Conservation (phyloP, 257 asterid genomes). For the Mitragyna speciosa region DNA sequence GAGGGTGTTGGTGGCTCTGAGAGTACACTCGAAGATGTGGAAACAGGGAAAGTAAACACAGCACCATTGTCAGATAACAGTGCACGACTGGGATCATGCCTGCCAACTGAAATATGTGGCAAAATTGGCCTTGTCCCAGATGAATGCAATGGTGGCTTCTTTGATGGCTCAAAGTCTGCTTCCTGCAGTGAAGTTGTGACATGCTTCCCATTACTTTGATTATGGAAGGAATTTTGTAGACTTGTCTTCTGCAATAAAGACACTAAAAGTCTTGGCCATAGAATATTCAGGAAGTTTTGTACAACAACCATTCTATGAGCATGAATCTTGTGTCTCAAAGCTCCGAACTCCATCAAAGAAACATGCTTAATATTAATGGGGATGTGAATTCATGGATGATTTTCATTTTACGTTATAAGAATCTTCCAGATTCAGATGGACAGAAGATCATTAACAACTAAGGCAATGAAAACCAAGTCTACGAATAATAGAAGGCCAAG, state of each 20-base stretch:
- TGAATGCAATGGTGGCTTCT: conserved; percentile 31
- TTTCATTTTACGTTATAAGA: neutral
- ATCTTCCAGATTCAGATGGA: neutral
- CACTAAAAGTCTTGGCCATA: neutral
- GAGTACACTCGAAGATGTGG: conserved; percentile 50
- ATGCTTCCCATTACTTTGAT: conserved; percentile 45
- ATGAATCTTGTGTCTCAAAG: neutral
- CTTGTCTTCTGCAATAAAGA: conserved; percentile 41
- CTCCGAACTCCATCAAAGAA: neutral
- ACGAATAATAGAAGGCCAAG: neutral
- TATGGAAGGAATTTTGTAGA: conserved; percentile 24
- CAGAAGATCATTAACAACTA: conserved; percentile 1
- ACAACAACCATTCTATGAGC: neutral
- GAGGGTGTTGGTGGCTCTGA: conserved; percentile 95
- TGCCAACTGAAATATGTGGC: conserved; percentile 50
- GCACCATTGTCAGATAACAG: conserved; percentile 49
- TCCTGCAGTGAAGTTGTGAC: conserved; percentile 25
- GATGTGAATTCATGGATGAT: neutral
- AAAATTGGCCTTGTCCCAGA: conserved; percentile 50
- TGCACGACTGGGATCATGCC: conserved; percentile 35
- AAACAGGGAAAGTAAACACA: conserved; percentile 69
- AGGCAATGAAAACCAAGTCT: neutral
- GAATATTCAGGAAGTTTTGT: neutral
- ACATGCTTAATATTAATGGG: neutral
- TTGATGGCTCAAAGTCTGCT: conserved; percentile 31